phyloP scores from a whole-genome alignment of 2,329 filamentous ascomycete species.

The Fusarium newnesense region DNA sequence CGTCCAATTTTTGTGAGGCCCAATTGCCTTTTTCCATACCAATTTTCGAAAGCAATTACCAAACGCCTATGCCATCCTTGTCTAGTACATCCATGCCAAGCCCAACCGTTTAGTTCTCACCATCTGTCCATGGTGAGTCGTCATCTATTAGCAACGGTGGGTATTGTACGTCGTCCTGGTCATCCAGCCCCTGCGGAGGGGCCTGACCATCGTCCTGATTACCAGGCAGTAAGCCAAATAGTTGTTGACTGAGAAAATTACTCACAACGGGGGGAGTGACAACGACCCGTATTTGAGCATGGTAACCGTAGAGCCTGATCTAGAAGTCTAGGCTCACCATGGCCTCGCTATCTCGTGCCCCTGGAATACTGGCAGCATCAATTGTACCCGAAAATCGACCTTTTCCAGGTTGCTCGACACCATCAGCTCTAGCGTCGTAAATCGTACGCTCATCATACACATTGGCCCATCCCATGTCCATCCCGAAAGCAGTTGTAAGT shows the following conservation, averaged over 20 bases:
- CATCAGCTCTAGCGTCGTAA: conserved; percentile 50
- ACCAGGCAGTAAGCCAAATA: neutral
- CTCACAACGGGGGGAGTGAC: neutral
- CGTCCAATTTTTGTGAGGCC: conserved; percentile 17
- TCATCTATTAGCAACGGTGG: neutral
- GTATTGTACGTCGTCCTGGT: neutral
- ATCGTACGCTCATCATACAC: conserved; percentile 48
- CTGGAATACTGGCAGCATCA: conserved; percentile 15
- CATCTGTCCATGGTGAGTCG: neutral
- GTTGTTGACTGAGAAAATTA: no score
- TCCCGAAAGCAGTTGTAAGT: conserved; percentile 47
- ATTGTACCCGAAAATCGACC: conserved; percentile 55
- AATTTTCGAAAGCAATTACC: neutral
- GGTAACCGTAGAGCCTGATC: neutral
- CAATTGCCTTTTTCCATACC: conserved; percentile 10
- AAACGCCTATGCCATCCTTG: neutral
- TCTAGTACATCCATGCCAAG: neutral
- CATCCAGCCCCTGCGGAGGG: neutral
- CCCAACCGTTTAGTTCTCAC: neutral
- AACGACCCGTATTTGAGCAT: neutral
- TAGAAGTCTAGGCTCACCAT: conserved; percentile 4
- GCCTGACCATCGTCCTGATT: neutral
- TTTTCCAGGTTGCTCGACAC: conserved; percentile 48
- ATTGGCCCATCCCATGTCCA: conserved; percentile 51
- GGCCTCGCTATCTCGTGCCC: neutral